Evolutionary conservation across 768 basidiomycete species (phyloP).

Genomic region (Leccinellum luteum): DNA sequence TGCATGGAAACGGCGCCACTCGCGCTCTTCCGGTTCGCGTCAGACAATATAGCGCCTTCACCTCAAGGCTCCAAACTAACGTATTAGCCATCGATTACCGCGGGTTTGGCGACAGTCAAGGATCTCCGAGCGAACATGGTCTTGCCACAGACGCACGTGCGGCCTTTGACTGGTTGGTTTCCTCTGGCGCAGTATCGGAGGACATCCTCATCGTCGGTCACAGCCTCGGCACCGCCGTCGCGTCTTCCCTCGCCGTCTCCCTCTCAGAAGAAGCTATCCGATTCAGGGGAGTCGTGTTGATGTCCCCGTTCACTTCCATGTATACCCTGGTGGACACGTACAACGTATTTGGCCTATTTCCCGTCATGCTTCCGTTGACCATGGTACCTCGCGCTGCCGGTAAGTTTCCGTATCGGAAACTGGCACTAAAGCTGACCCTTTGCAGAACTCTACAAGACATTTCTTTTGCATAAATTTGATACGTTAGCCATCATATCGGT

Average conservation of each 20-base stretch:
- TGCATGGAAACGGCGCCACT: slow-evolving; percentile 88
- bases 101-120: slow-evolving; percentile 86
- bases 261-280: slow-evolving; percentile 44
- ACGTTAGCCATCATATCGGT: slow-evolving; percentile 62
- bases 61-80: slow-evolving; percentile 66
- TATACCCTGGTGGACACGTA: slow-evolving; percentile 65
- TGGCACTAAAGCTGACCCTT: background rate
- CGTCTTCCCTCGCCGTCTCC: slow-evolving; percentile 45
- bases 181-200: slow-evolving; percentile 52
- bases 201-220: slow-evolving; percentile 80
- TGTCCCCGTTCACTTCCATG: slow-evolving; percentile 59
- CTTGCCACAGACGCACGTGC: slow-evolving; percentile 70
- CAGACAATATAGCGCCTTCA: slow-evolving; percentile 62
- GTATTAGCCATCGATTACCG: slow-evolving; percentile 89
- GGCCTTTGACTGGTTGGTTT: slow-evolving; percentile 76
- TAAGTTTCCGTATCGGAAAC: slow-evolving; percentile 36
- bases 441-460: slow-evolving; percentile 53
- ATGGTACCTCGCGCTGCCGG: slow-evolving; percentile 59
- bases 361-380: slow-evolving; percentile 68
- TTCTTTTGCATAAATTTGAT: slow-evolving; percentile 58
- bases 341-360: slow-evolving; percentile 60
- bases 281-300: slow-evolving; percentile 48
- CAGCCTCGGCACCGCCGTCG: slow-evolving; percentile 86
- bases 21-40: slow-evolving; percentile 68
- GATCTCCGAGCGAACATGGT: slow-evolving; percentile 73